Percentiles rank a stretch among this genome's conserved stretches.
Conservation (phyloP, 2,329 filamentous ascomycete genomes). For the Trichoderma asperellum region DNA sequence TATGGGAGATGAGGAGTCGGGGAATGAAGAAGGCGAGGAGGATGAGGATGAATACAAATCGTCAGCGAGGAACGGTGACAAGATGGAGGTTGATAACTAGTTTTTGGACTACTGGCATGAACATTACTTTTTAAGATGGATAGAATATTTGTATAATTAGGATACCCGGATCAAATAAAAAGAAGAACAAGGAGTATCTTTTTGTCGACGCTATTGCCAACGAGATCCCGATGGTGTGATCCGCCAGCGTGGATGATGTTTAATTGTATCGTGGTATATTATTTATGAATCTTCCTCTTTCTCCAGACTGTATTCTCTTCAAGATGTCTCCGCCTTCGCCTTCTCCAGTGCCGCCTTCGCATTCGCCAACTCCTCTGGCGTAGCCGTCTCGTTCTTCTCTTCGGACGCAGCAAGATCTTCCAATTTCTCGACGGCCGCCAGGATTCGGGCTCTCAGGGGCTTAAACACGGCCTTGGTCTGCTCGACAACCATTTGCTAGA, state of each 20-base stretch:
- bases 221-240: constrained; percentile 5
- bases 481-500: constrained; percentile 75
- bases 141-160: constrained; percentile 30
- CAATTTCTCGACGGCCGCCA: constrained; percentile 70
- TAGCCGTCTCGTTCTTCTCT: constrained; percentile 49
- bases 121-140: constrained; percentile 15
- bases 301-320: neutral
- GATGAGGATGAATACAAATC: constrained; percentile 39
- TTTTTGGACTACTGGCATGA: neutral
- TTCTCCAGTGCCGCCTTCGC: constrained; percentile 59
- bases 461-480: constrained; percentile 86
- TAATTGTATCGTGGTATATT: neutral
- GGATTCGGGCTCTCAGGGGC: constrained; percentile 71
- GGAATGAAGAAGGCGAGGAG: constrained; percentile 46
- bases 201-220: neutral
- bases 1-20: constrained; percentile 60
- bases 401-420: constrained; percentile 74
- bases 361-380: constrained; percentile 55
- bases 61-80: constrained; percentile 54
- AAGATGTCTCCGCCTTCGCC: constrained; percentile 46
- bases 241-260: neutral
- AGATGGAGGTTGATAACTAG: constrained; percentile 66
- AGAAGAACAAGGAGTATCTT: neutral
- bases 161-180: constrained; percentile 31
- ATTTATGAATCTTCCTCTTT: neutral